phyloP scores from a whole-genome alignment of 768 basidiomycete species.

The Lyophyllum shimeji region DNA sequence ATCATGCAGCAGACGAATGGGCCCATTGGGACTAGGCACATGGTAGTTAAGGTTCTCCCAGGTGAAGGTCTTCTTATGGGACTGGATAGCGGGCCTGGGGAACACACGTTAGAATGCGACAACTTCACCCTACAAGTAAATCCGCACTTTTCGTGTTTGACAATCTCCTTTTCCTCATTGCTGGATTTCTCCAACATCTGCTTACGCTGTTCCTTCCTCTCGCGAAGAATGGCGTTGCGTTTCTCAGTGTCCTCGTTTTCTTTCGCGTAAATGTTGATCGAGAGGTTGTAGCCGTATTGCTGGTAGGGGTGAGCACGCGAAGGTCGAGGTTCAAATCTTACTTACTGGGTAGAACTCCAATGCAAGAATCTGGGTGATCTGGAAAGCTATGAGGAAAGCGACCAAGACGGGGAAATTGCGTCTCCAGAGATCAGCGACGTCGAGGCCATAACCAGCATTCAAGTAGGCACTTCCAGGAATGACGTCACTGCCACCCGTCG shows the following conservation, averaged over 20 bases:
- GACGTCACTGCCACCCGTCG: slow-evolving; percentile 49
- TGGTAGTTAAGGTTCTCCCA: slow-evolving; percentile 81
- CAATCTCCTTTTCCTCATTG: slow-evolving; percentile 2
- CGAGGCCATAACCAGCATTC: slow-evolving; percentile 48
- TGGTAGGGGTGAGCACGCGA: slow-evolving; percentile 20
- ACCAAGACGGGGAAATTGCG: slow-evolving; percentile 70
- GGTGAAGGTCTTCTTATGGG: slow-evolving; percentile 64
- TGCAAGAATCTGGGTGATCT: slow-evolving; percentile 63
- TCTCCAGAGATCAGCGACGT: slow-evolving; percentile 56
- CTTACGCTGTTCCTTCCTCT: slow-evolving; percentile 47
- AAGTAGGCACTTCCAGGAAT: slow-evolving; percentile 68
- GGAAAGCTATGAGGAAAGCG: slow-evolving; percentile 70
- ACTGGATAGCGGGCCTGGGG: slow-evolving; percentile 13
- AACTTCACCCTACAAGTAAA: neutral
- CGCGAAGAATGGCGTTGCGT: slow-evolving; percentile 50
- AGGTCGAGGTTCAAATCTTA: neutral
- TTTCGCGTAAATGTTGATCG: slow-evolving; percentile 59
- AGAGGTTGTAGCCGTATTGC: slow-evolving; percentile 51
- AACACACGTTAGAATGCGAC: neutral
- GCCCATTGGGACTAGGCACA: slow-evolving; percentile 66
- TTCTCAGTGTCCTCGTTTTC: slow-evolving; percentile 55
- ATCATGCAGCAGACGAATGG: slow-evolving; percentile 65
- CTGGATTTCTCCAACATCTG: slow-evolving; percentile 26
- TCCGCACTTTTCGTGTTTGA: slow-evolving; percentile 11
- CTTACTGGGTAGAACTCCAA: slow-evolving; percentile 66